Evolutionary conservation across 2,329 filamentous ascomycete genomes (phyloP).

Genomic region (Neonectria ditissima): DNA sequence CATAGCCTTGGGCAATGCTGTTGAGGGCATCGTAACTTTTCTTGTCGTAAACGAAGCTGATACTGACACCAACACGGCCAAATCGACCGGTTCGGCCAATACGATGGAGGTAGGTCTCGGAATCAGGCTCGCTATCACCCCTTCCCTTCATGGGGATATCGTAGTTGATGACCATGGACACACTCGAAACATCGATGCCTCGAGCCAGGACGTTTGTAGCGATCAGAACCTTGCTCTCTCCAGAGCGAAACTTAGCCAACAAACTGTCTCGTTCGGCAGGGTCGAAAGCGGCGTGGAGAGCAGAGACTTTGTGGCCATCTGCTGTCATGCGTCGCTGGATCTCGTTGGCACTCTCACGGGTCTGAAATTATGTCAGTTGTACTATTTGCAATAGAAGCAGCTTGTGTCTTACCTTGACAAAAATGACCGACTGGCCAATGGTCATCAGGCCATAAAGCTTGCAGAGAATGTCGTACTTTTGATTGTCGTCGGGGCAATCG

Average conservation of each 20-base stretch:
- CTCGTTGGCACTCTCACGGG: conserved; percentile 83
- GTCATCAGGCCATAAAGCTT: conserved; percentile 97
- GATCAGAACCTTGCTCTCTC: conserved; percentile 94
- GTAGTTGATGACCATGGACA: conserved; percentile 99
- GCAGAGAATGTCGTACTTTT: conserved; percentile 90
- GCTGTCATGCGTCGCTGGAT: conserved; percentile 88
- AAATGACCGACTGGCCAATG: conserved; percentile 97
- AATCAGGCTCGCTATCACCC: conserved; percentile 86
- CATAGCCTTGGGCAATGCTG: conserved; percentile 83
- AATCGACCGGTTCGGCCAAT: conserved; percentile 98
- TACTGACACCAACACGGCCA: conserved; percentile 93
- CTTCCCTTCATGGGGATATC: conserved; percentile 81
- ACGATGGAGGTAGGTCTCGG: conserved; percentile 96
- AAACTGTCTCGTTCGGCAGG: conserved; percentile 84
- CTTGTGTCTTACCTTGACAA: conserved; percentile 77
- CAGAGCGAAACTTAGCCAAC: conserved; percentile 86
- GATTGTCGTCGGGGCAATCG: conserved; percentile 83
- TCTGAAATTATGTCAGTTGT: conserved; percentile 61
- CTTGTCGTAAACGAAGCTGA: conserved; percentile 92
- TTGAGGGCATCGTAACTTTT: conserved; percentile 83
- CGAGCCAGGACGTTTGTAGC: conserved; percentile 97
- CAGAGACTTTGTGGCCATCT: conserved; percentile 92
- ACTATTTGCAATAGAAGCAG: not conserved
- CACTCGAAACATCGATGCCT: conserved; percentile 90
- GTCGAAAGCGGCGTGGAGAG: conserved; percentile 89